Evolutionary conservation across 768 basidiomycete genomes (phyloP), one percentile per base, ranked within the genome.

Genomic region (Dictyophora rubrovolvata): DNA sequence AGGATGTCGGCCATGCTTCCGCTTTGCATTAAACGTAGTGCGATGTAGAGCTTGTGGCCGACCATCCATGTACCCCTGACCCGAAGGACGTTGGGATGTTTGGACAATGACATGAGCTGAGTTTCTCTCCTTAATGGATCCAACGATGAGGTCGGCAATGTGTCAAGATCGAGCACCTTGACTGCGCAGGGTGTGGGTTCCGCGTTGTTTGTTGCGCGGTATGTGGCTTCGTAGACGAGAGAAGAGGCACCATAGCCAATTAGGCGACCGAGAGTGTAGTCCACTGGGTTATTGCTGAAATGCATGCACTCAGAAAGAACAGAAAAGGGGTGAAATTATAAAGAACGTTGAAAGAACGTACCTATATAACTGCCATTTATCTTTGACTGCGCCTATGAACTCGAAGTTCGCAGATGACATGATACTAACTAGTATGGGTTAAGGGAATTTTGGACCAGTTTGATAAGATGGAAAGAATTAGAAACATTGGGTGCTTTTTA

Each of bases 241-340:
- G 94, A 95, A 2, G 91, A 93, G 1, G 94, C 87, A 18, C 94
- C 94, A 65, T 88, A 93, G 1, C 93, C 93, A 54, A 94, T 92
- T 18, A 89, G 81, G 8, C 78, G 70, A 16, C 88, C 89, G 37
- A 89, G 77, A 18, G 78, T 79, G 66, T 93, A 93, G 74, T 94
- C 90, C 12, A 73, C 63, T 1, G 81, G 74, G 62, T 78, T 69
- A 67, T 90, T 87, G 65, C 89, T 90, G 68, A n/a, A 50, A 23
- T 33, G 56, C 46, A 42, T 51, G 50, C 28, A 28, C 28, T 42
- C 49, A 20, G 50, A 34, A 11, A 23, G 53, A 10, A 50, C 48
- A 18, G 33, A 16, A 22, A 33, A 33, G 34, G 54, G 37, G 42
- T 53, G 51, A 8, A 48, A 49, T 28, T 59, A 35, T 22, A 50